Conservation (phyloP, 2,329 filamentous ascomycete species). For the Fusarium tuaranense region DNA sequence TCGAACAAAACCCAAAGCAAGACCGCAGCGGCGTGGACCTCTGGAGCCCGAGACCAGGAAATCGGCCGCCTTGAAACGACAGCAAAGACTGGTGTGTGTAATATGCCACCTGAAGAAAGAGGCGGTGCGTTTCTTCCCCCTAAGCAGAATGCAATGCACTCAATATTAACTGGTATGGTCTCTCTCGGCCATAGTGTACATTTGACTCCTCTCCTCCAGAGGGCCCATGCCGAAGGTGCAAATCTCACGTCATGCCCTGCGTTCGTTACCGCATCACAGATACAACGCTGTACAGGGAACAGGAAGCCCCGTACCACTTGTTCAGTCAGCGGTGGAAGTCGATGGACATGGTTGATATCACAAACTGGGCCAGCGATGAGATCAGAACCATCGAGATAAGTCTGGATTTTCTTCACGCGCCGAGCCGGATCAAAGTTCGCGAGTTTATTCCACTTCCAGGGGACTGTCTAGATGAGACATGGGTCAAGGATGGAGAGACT, state of each 20-base stretch:
- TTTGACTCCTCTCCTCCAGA: not conserved
- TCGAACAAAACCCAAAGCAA: not conserved
- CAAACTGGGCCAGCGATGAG: slow-evolving; percentile 16
- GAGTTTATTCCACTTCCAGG: not conserved
- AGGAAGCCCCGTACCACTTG: slow-evolving; percentile 4
- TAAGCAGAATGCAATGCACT: not conserved
- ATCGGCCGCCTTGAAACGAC: not conserved
- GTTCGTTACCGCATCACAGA: not conserved
- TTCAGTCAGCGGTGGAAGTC: slow-evolving; percentile 15
- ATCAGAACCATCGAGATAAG: slow-evolving; percentile 1
- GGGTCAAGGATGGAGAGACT: not conserved
- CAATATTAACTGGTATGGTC: not conserved
- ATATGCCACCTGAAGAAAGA: not conserved
- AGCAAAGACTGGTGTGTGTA: not conserved
- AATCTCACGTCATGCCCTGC: not conserved
- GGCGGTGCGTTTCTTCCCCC: not conserved
- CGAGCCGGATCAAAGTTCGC: not conserved
- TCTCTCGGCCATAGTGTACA: not conserved
- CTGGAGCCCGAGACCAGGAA: not conserved
- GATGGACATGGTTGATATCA: slow-evolving; percentile 26
- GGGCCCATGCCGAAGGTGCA: not conserved
- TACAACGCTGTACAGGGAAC: not conserved
- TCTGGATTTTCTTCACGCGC: slow-evolving; percentile 1
- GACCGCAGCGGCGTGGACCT: not conserved
- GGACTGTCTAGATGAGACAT: slow-evolving; percentile 1